Evolutionary conservation across 495 filamentous ascomycete species (phyloP), one percentile per base, ranked within the genome.

Genomic region (Aspergillus carlsbadensis): DNA sequence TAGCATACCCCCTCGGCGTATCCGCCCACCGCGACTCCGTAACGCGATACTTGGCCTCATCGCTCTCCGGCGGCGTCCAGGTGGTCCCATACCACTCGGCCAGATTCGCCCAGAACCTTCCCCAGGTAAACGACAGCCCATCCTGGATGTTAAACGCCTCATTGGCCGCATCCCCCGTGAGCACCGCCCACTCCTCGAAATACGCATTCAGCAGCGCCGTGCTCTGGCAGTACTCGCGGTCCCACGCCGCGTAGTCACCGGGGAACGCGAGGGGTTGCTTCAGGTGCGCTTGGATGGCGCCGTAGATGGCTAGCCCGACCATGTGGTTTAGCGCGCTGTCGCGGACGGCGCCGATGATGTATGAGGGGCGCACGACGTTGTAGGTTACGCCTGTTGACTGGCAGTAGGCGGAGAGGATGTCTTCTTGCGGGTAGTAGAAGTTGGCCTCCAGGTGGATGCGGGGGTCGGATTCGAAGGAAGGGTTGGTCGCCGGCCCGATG

Each of bases 361-460:
- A 76, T 4, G 66, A 72, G 8, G 78, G 79, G 53, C 73, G 69
- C 5, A 64, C 69, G 24, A 76, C 66, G 58, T 64, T 76, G 69
- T 69, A 80, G 24, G 53, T 33, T 7, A 70, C 56, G 7, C 35
- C 40, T 48, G 65, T 56, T 41, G 56, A 57, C 24, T 58, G 21
- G 35, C 55, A 51, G 41, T 61, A 62, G 17, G 52, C 52, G 18
- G 50, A 42, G 18, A 58, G 61, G 5, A 22, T 34, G 44, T 83
- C 76, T 68, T 83, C 76, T 66, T 83, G 79, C 2, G 62, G 58
- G 61, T 78, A 81, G 70, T 82, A 82, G 65, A 82, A 82, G 64
- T 83, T 83, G 10, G 65, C 67, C 47, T 72, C 73, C 6, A 74
- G 66, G 2, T 57, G 33, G 18, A 79, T 61, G 6, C 78, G 74